phyloP scores from a whole-genome alignment of 2,329 filamentous ascomycete species.

The Rhynchosporium graminicola region DNA sequence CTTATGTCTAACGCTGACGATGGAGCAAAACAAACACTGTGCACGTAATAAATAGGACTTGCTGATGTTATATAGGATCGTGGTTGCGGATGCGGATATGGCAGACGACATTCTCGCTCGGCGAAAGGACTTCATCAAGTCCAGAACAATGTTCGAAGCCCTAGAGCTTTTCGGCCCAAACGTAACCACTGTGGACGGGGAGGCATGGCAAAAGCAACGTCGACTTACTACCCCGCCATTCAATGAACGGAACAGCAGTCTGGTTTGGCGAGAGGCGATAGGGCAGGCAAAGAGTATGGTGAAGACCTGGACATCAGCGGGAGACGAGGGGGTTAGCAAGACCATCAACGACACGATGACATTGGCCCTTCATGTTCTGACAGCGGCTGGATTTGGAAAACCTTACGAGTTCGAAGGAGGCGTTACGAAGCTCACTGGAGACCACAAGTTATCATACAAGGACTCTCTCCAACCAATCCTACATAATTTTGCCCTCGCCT shows the following conservation, averaged over 20 bases:
- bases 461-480: conserved; percentile 22
- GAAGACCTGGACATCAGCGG: conserved; percentile 27
- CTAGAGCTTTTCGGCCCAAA: conserved; percentile 42
- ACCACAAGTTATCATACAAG: conserved; percentile 24
- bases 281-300: conserved; percentile 41
- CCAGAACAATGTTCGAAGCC: conserved; percentile 23
- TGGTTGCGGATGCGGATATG: conserved; percentile 23
- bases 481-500: conserved; percentile 26
- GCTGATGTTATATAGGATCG: conserved; percentile 9
- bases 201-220: conserved; percentile 48
- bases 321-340: conserved; percentile 18
- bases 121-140: conserved; percentile 27
- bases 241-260: conserved; percentile 45
- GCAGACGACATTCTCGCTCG: conserved; percentile 24
- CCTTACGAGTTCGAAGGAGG: conserved; percentile 24
- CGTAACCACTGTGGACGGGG: conserved; percentile 39
- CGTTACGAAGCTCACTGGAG: conserved; percentile 22
- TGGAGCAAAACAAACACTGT: neutral
- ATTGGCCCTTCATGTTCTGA: conserved; percentile 53
- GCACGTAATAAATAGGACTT: neutral
- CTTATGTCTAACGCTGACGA: neutral
- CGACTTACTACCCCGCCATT: conserved; percentile 46
- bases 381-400: conserved; percentile 50
- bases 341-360: conserved; percentile 48
- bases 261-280: conserved; percentile 45